Evolutionary conservation across 208 protist species (phyloP), one percentile per base, ranked within the genome.

Genomic region (Borovskyia barvae): DNA sequence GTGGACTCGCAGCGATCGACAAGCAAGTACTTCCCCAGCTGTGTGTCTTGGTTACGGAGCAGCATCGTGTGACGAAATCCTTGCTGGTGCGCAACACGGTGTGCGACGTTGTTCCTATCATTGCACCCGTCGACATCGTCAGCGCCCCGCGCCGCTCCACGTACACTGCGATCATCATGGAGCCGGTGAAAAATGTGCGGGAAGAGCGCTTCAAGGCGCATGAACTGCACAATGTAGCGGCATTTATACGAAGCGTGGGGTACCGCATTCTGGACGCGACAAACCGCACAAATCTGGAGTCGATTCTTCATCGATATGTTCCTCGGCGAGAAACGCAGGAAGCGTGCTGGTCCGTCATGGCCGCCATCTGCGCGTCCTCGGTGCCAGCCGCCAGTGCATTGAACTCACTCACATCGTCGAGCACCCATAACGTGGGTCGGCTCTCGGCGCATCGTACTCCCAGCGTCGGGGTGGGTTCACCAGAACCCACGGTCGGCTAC

Each of bases 121-220:
- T 96, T 61, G 90, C 90, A 0, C 76, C 82, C 14, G 76, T 82
- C 11, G 90, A 96, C 56, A 86, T 93, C 33, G 41, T 50, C 22
- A 82, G 74, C 14, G 50, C 78, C 6, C 66, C 80, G 19, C 79
- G 90, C 9, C 82, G 83, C 35, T 71, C 69, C 15, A 82, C 83
- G 20, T 96, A 96, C 66, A 84, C 75, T 42, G 87, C 82, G 19
- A 88, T 93, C 49, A 77, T 96, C 45, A 96, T 96, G 90, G 87
- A 96, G 62, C 87, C 90, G 24, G 87, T 93, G 22, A 96, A 96
- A 72, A 96, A 96, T 47, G 77, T 96, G 25, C 90, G 90, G 7
- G 85, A 92, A 43, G 86, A 96, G 50, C 68, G 64, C 40, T 74
- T 73, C 61, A 96, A 96, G 72, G 49, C 67, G 6, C 70, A 83